Base-by-base conservation (phyloP, 345 rosid genomes). In the Barbarea vulgaris region DNA sequence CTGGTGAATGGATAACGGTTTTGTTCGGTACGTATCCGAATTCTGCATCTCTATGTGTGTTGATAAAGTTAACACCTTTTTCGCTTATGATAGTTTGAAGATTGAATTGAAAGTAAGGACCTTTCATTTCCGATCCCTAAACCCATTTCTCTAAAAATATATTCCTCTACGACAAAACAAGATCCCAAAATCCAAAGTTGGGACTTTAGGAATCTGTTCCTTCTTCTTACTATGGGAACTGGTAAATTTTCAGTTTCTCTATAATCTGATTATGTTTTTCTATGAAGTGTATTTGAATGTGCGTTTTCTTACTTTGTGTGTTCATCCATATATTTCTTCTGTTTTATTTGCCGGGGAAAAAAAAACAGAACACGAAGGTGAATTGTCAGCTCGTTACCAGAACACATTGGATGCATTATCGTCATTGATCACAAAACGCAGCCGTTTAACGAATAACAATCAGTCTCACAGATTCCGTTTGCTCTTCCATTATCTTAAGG, bases 401-500 rank as follows among this genome's bases (percentile, higher is more conserved):
- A 87, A 84, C 24, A 84, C 93, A 46, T 64, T 95, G 89, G 90
- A 88, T 59, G 93, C 89, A 47, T 77, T 95, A 57, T 93, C 96
- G n/a, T 88, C 98, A 56, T 76, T 95, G 69, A 93, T 89, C 33
- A 88, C 93, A 33, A 89, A 93, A 79, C 90, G 91, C 22, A 88
- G 71, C 70, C 91, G 93, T 63, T 88, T 87, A 42, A 91, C 81
- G 66, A 86, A 81, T 68, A 85, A 81, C 73, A 77, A 83, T 17
- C 77, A 72, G 9, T 93, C 93, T 31, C 88, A 89, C 63, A 85
- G 93, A 6, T 90, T 87, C 64, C 91, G 83, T 71, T 70, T 90
- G 79, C 93, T 95, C 52, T 86, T 79, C 57, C 86, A 95, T 52
- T 92, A 95, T 75, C 75, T 92, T 25, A 89, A 92, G 88, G 99